Evolutionary conservation across 495 filamentous ascomycete species (phyloP).

Genomic region (Xylaria acuta): DNA sequence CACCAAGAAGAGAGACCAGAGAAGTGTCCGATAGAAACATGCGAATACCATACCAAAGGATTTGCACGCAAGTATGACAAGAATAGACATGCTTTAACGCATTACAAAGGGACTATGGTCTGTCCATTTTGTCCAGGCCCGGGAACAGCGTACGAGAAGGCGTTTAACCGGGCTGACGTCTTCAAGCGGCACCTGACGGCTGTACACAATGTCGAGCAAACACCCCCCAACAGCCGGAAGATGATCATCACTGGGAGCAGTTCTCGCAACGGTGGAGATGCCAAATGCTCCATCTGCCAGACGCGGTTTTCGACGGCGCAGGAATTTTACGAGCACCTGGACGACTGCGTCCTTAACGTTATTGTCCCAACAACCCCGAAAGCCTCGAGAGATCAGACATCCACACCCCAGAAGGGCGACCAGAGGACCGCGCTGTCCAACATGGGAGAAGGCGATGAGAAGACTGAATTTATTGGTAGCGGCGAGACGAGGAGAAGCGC

Average conservation of each 20-base stretch:
- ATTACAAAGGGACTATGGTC: slow-evolving; percentile 99
- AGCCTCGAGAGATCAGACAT: slow-evolving; percentile 62
- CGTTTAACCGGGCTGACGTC: slow-evolving; percentile 97
- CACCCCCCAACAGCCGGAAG: slow-evolving; percentile 93
- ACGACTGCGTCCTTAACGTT: slow-evolving; percentile 95
- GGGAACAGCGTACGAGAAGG: slow-evolving; percentile 93
- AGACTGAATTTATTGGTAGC: slow-evolving; percentile 33
- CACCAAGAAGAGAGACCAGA: slow-evolving; percentile 94
- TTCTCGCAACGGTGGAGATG: slow-evolving; percentile 70
- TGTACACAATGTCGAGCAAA: slow-evolving; percentile 95
- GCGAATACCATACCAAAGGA: slow-evolving; percentile 94
- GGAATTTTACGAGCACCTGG: slow-evolving; percentile 98
- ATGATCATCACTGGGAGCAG: slow-evolving; percentile 66
- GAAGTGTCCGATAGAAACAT: slow-evolving; percentile 94
- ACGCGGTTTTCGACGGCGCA: slow-evolving; percentile 89
- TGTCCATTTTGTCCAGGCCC: slow-evolving; percentile 97
- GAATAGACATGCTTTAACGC: slow-evolving; percentile 94
- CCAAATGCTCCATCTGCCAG: slow-evolving; percentile 96
- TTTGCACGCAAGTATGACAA: slow-evolving; percentile 99
- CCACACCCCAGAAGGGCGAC: slow-evolving; percentile 55
- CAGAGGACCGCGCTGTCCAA: slow-evolving; percentile 62
- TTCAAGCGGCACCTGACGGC: slow-evolving; percentile 98
- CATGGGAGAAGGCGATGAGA: slow-evolving; percentile 58
- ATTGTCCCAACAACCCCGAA: slow-evolving; percentile 86
- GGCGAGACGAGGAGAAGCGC: neutral